Conservation (phyloP, 2,329 filamentous ascomycete species). For the Talaromyces funiculosus region DNA sequence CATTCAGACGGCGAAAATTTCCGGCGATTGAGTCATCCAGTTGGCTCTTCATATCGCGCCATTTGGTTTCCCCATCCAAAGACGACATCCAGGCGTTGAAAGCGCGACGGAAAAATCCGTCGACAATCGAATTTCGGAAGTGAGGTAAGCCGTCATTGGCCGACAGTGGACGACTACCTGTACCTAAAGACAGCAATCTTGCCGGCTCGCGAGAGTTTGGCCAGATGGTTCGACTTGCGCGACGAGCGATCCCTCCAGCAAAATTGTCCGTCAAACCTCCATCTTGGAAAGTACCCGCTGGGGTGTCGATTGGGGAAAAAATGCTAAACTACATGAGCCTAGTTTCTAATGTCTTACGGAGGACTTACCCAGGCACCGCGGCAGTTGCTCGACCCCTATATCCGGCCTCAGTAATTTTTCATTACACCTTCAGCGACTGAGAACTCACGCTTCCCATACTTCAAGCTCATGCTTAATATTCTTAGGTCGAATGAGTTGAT, state of each 20-base stretch:
- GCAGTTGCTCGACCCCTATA: background rate
- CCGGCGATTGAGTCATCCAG: background rate
- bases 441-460: background rate
- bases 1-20: conserved; percentile 3
- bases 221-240: background rate
- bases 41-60: conserved; percentile 1
- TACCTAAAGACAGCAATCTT: background rate
- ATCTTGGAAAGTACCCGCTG: background rate
- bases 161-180: background rate
- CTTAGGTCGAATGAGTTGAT: background rate
- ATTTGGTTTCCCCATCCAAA: background rate
- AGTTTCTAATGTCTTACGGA: background rate
- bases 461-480: background rate
- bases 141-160: background rate
- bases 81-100: conserved; percentile 1
- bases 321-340: background rate
- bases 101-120: background rate
- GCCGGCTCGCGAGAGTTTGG: background rate
- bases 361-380: background rate
- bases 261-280: conserved; percentile 1
- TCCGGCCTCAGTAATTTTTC: background rate
- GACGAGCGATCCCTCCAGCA: background rate
- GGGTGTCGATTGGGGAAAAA: background rate
- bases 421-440: background rate
- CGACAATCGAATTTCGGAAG: background rate